Conservation (phyloP, 345 rosid genomes). For the Adansonia digitata region DNA sequence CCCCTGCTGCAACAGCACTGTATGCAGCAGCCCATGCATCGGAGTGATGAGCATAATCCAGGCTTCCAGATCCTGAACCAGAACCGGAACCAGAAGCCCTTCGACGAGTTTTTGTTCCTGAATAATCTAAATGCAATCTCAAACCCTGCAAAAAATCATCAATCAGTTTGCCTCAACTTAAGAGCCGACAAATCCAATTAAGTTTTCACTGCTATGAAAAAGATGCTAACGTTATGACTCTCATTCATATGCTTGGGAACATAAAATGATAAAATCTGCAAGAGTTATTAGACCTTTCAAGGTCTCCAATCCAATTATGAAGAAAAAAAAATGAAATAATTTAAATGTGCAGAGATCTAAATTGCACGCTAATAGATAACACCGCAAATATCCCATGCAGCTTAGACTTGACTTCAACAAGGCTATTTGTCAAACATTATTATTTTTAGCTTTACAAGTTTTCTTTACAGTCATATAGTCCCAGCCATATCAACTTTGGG, state of each 20-base stretch:
- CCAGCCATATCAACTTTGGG: not conserved
- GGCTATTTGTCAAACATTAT: not conserved
- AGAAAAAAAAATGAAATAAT: not conserved
- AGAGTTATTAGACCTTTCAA: not conserved
- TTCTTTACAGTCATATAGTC: not conserved
- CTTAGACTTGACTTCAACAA: not conserved
- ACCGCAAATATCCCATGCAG: not conserved
- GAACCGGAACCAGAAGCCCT: slow-evolving; percentile 30
- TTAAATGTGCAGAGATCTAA: not conserved
- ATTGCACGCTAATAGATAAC: not conserved
- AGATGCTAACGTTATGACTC: not conserved
- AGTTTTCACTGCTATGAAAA: not conserved
- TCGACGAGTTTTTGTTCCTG: slow-evolving; percentile 40
- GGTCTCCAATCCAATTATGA: not conserved
- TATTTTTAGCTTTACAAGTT: not conserved
- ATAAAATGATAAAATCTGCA: not conserved
- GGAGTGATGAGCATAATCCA: slow-evolving; percentile 49
- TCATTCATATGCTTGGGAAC: not conserved
- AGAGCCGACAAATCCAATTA: not conserved
- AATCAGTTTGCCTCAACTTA: not conserved
- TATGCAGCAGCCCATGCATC: slow-evolving; percentile 94
- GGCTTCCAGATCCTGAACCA: slow-evolving; percentile 28
- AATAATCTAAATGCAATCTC: slow-evolving; percentile 78
- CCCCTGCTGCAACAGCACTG: slow-evolving; percentile 88
- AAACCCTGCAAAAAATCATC: slow-evolving; percentile 58